phyloP scores from a whole-genome alignment of 78 protist species.

The Dictyostelium firmibasis region DNA sequence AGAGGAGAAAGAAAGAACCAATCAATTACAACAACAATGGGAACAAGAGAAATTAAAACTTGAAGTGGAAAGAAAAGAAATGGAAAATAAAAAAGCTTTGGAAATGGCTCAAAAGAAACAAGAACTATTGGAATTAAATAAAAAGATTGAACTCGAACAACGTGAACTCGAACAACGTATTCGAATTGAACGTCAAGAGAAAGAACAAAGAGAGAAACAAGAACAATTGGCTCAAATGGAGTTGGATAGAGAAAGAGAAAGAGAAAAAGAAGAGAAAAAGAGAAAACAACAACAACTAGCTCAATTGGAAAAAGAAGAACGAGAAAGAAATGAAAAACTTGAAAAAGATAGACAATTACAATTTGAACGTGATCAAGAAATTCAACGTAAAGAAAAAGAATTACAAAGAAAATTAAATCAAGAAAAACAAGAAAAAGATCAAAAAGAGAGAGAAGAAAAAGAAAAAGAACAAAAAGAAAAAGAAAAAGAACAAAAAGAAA shows the following conservation, averaged over 20 bases:
- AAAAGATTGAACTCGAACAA: background rate
- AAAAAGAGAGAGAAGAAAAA: background rate
- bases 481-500: background rate
- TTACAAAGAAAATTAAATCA: background rate
- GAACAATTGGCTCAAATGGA: background rate
- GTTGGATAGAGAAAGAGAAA: background rate
- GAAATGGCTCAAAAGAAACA: conserved; percentile 4
- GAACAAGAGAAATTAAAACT: background rate
- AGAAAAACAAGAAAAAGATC: conserved; percentile 8
- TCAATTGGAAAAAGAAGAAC: conserved; percentile 3
- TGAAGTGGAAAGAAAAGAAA: conserved; percentile 2
- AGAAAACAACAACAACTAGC: background rate
- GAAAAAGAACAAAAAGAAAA: background rate
- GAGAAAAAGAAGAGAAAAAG: background rate
- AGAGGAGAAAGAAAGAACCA: conserved; percentile 31
- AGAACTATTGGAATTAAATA: background rate
- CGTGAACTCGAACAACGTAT: background rate
- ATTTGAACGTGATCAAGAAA: background rate
- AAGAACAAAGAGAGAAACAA: background rate
- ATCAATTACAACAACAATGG: conserved; percentile 17
- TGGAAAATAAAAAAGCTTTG: conserved; percentile 35
- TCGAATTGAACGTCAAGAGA: background rate
- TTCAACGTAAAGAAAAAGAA: background rate
- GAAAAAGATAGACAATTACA: background rate
- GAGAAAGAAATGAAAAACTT: background rate